phyloP scores from a whole-genome alignment of 2,329 filamentous ascomycete genomes.

The Elsinoe fawcettii region DNA sequence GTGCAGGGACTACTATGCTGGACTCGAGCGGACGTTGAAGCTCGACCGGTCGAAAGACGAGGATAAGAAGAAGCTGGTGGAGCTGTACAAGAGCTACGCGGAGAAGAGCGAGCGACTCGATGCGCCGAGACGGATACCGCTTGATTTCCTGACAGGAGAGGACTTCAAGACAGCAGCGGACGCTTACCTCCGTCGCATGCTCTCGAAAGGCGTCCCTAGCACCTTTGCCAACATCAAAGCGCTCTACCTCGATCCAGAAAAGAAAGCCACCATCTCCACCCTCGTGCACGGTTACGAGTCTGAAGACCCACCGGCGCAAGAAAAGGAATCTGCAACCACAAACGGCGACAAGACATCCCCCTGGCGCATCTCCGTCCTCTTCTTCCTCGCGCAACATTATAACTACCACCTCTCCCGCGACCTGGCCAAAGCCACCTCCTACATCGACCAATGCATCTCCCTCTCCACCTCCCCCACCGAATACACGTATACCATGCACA shows the following conservation, averaged over 20 bases:
- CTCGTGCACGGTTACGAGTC: constrained; percentile 72
- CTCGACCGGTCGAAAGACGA: constrained; percentile 54
- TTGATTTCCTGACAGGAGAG: constrained; percentile 80
- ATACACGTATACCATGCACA: constrained; percentile 88
- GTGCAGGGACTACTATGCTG: constrained; percentile 76
- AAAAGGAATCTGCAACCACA: constrained; percentile 17
- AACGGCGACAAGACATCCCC: constrained; percentile 47
- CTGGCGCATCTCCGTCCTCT: constrained; percentile 73
- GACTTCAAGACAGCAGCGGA: constrained; percentile 72
- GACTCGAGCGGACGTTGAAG: constrained; percentile 61
- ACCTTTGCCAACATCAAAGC: constrained; percentile 96
- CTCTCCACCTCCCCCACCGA: constrained; percentile 76
- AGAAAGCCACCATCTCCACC: constrained; percentile 67
- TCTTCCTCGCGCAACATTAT: constrained; percentile 95
- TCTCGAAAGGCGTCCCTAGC: constrained; percentile 88
- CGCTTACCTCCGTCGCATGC: constrained; percentile 71
- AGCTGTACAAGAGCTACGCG: constrained; percentile 75
- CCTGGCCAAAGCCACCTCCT: constrained; percentile 70
- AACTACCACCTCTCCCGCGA: constrained; percentile 85
- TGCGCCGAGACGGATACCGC: constrained; percentile 73
- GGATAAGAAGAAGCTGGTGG: constrained; percentile 61
- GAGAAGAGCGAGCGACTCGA: constrained; percentile 76
- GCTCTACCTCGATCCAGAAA: constrained; percentile 69
- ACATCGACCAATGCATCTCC: constrained; percentile 75
- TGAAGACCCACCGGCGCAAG: constrained; percentile 27